phyloP scores from a whole-genome alignment of 768 basidiomycete species.

The Rossbeevera mucosa region DNA sequence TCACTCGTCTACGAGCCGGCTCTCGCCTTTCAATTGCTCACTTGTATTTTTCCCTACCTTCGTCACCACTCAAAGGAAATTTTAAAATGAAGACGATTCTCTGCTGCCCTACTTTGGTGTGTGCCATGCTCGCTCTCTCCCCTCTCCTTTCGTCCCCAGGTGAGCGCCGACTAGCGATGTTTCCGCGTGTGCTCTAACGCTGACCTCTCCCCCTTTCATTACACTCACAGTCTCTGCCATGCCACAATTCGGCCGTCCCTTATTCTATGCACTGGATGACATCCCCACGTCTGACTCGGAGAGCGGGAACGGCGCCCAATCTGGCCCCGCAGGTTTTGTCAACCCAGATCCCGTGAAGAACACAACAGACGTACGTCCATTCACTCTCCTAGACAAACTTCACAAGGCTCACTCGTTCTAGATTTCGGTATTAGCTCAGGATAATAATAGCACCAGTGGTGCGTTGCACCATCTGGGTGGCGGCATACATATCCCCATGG shows the following conservation, averaged over 20 bases:
- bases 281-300: neutral
- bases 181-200: neutral
- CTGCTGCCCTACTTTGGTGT: conserved; percentile 17
- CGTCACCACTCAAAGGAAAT: neutral
- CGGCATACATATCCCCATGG: neutral
- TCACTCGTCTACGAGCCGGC: conserved; percentile 9
- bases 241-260: conserved; percentile 20
- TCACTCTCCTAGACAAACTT: neutral
- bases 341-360: neutral
- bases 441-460: conserved; percentile 4
- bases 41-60: neutral
- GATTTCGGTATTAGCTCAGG: neutral
- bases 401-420: neutral
- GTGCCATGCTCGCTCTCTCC: conserved; percentile 8
- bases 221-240: conserved; percentile 10
- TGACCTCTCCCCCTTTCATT: neutral
- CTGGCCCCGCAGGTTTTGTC: neutral
- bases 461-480: conserved; percentile 10
- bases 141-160: conserved; percentile 14
- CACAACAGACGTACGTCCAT: neutral
- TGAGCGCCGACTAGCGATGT: neutral
- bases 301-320: neutral
- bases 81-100: conserved; percentile 18
- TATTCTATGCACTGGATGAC: conserved; percentile 10
- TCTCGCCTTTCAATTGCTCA: conserved; percentile 7